Evolutionary conservation across 2,329 filamentous ascomycete species (phyloP).

Genomic region (Ilyonectria sp.): DNA sequence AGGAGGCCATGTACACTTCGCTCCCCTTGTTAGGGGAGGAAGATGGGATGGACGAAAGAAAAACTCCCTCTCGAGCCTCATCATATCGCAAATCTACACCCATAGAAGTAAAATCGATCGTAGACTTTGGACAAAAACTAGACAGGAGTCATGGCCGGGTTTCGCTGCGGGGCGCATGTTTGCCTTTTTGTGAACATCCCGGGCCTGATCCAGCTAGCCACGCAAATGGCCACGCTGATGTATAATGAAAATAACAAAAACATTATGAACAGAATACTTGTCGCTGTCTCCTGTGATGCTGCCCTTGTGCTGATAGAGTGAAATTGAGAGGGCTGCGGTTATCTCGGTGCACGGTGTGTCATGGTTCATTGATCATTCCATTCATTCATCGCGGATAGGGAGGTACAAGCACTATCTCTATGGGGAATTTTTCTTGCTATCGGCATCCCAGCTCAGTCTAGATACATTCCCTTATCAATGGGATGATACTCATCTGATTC

Average conservation of each 20-base stretch:
- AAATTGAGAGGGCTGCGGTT: background rate
- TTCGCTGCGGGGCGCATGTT: slow-evolving; percentile 16
- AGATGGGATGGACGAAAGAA: slow-evolving; percentile 22
- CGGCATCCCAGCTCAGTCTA: slow-evolving; percentile 2
- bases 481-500: slow-evolving; percentile 20
- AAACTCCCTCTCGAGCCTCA: slow-evolving; percentile 25
- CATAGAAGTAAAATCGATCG: slow-evolving; percentile 38
- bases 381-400: slow-evolving; percentile 10
- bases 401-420: background rate
- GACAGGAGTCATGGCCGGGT: slow-evolving; percentile 37
- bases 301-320: background rate
- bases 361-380: slow-evolving; percentile 1
- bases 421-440: slow-evolving; percentile 6
- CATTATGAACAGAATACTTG: background rate
- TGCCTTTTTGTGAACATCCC: slow-evolving; percentile 20
- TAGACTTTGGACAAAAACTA: slow-evolving; percentile 39
- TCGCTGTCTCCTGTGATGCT: background rate
- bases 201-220: slow-evolving; percentile 33
- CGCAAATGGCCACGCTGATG: slow-evolving; percentile 38
- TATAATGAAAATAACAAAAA: slow-evolving; percentile 34
- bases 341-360: background rate
- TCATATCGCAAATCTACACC: slow-evolving; percentile 28
- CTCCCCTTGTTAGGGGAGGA: background rate
- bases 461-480: slow-evolving; percentile 15
- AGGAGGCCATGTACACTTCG: slow-evolving; percentile 24